phyloP scores from a whole-genome alignment of 352 stramenopile genomes.

The Pythium plurisporium region DNA sequence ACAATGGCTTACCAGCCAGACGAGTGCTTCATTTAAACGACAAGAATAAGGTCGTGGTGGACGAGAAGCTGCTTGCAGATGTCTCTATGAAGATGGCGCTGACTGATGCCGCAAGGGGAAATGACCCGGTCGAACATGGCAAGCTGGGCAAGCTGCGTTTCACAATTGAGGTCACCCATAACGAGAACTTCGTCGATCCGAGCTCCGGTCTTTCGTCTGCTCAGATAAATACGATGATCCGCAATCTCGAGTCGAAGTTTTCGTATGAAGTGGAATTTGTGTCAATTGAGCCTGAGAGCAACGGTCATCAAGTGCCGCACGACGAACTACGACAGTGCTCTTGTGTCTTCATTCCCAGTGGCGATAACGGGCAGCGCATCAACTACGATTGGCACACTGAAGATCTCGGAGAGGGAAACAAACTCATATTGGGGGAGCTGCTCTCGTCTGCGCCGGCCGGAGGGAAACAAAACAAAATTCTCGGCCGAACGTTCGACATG shows the following conservation, averaged over 20 bases:
- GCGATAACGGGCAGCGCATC: constrained; percentile 38
- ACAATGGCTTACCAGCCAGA: constrained; percentile 23
- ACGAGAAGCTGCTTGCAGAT: constrained; percentile 47
- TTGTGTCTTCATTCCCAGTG: constrained; percentile 45
- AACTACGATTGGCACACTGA: constrained; percentile 44
- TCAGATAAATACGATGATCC: constrained; percentile 16
- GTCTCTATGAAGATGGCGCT: constrained; percentile 25
- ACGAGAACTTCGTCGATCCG: constrained; percentile 53
- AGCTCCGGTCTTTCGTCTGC: constrained; percentile 11
- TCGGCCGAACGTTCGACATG: constrained; percentile 57
- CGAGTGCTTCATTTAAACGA: constrained; percentile 38
- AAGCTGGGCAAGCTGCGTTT: constrained; percentile 54
- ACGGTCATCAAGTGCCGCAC: background rate
- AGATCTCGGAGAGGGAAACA: constrained; percentile 34
- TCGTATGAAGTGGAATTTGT: constrained; percentile 42
- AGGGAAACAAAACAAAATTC: constrained; percentile 19
- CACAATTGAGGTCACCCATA: constrained; percentile 43
- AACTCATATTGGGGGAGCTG: constrained; percentile 33
- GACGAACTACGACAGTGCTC: constrained; percentile 38
- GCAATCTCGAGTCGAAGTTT: constrained; percentile 36
- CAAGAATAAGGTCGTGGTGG: constrained; percentile 33
- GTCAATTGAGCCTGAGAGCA: background rate
- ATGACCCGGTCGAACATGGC: constrained; percentile 39
- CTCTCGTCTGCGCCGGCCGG: constrained; percentile 9
- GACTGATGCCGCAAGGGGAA: constrained; percentile 26